phyloP scores from a whole-genome alignment of 257 asterid species.

The Salvia hispanica region DNA sequence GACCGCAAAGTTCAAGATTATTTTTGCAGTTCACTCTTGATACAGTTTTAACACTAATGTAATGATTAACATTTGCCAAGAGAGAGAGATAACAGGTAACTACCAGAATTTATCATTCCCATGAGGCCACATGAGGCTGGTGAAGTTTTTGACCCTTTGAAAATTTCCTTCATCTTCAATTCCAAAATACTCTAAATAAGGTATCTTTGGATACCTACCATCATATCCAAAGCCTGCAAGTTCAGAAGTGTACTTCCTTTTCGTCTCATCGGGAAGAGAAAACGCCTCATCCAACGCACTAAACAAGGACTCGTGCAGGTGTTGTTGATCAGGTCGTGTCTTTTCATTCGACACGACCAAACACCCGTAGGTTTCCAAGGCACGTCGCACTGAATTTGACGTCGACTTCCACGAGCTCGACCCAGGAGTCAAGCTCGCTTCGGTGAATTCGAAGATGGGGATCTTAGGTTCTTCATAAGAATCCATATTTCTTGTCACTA shows the following conservation, averaged over 20 bases:
- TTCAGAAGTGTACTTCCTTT: slow-evolving; percentile 21
- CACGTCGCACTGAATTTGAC: slow-evolving; percentile 30
- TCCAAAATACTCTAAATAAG: slow-evolving; percentile 40
- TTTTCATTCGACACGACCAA: slow-evolving; percentile 26
- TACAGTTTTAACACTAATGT: too few relatives aligned
- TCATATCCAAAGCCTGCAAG: slow-evolving; percentile 38
- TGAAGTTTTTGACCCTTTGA: slow-evolving; percentile 24
- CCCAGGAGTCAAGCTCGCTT: slow-evolving; percentile 23
- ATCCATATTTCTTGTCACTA: slow-evolving; percentile 21
- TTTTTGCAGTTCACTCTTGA: too few relatives aligned
- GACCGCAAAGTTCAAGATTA: too few relatives aligned
- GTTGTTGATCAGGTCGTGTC: slow-evolving; percentile 7
- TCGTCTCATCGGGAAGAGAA: slow-evolving; percentile 26
- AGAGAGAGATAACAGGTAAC: neutral
- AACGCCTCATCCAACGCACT: slow-evolving; percentile 23
- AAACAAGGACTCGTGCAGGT: slow-evolving; percentile 1
- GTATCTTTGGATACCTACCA: slow-evolving; percentile 30
- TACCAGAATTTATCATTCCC: slow-evolving; percentile 38
- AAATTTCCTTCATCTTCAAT: slow-evolving; percentile 32
- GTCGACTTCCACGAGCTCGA: slow-evolving; percentile 37
- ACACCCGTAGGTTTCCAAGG: slow-evolving; percentile 39
- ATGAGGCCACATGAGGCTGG: slow-evolving; percentile 44
- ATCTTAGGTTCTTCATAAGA: slow-evolving; percentile 28
- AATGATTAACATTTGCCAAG: too few relatives aligned
- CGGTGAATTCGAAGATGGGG: slow-evolving; percentile 35